These are phyloP conservation scores for Fraxinus quadrangulata DNA, from an alignment of 257 asterid genomes.

Conservation along the genomic window DNA sequence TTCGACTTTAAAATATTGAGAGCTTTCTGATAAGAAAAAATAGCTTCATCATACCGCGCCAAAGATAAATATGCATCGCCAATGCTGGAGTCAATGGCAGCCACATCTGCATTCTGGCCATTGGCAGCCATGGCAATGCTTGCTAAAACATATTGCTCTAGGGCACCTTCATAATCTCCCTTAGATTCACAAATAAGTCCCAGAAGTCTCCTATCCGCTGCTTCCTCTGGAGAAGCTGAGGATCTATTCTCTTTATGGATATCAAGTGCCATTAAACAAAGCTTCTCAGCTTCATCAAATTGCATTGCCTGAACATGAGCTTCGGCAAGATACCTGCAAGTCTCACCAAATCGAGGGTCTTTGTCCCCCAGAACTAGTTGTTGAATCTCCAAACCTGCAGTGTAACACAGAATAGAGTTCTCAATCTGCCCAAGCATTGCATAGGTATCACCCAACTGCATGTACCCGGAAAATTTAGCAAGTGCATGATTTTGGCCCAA, in stretches of 20 bases:
- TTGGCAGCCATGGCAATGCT: conserved; percentile 78
- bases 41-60: conserved; percentile 75
- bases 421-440: conserved; percentile 84
- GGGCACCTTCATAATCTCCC: conserved; percentile 75
- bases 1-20: conserved; percentile 55
- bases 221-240: conserved; percentile 68
- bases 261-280: conserved; percentile 66
- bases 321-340: conserved; percentile 88
- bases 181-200: conserved; percentile 87
- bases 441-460: conserved; percentile 94
- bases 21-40: conserved; percentile 76
- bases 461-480: conserved; percentile 92
- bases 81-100: conserved; percentile 75
- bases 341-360: conserved; percentile 76
- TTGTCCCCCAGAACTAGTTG: conserved; percentile 76
- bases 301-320: conserved; percentile 92
- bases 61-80: conserved; percentile 81
- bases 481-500: conserved; percentile 78
- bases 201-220: conserved; percentile 76
- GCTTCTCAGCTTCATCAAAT: conserved; percentile 83
- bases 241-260: conserved; percentile 57
- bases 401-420: conserved; percentile 68
- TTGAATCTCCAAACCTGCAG: conserved; percentile 85
- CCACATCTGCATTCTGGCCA: conserved; percentile 69
- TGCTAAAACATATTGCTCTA: conserved; percentile 87